A percentile compares a stretch with the other conserved stretches of the same genome.
phyloP scores from a whole-genome alignment of 768 basidiomycete species.

The Termitomyces sp. region DNA sequence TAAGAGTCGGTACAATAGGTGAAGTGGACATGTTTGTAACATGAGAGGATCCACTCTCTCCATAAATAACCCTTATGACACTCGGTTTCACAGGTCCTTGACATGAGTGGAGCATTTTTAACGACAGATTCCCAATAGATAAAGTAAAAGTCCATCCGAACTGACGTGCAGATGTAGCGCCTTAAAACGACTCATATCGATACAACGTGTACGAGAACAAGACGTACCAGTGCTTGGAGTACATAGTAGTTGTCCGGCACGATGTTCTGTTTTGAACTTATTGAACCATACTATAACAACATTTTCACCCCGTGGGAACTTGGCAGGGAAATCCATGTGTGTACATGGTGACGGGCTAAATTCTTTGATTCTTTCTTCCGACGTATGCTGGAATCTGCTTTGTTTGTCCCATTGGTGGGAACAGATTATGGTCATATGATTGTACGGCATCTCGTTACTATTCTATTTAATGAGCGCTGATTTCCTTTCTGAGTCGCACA shows the following conservation, averaged over 20 bases:
- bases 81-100: background rate
- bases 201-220: background rate
- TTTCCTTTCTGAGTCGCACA: background rate
- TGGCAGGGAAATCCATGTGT: too few species aligned
- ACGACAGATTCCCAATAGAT: background rate
- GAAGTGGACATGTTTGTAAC: background rate
- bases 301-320: too few species aligned
- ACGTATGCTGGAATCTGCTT: too few species aligned
- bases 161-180: background rate
- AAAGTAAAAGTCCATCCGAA: background rate
- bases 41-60: background rate
- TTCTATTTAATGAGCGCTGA: background rate
- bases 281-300: too few species aligned
- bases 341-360: too few species aligned
- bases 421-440: background rate
- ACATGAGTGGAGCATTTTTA: background rate
- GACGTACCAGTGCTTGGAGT: background rate
- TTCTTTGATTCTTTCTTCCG: too few species aligned
- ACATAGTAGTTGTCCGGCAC: background rate
- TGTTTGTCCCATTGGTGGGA: background rate
- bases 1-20: background rate
- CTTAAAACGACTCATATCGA: background rate
- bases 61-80: background rate
- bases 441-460: background rate
- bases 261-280: too few species aligned